Conservation (phyloP, 306 rosid species). For the Pterocarpus macrocarpus region DNA sequence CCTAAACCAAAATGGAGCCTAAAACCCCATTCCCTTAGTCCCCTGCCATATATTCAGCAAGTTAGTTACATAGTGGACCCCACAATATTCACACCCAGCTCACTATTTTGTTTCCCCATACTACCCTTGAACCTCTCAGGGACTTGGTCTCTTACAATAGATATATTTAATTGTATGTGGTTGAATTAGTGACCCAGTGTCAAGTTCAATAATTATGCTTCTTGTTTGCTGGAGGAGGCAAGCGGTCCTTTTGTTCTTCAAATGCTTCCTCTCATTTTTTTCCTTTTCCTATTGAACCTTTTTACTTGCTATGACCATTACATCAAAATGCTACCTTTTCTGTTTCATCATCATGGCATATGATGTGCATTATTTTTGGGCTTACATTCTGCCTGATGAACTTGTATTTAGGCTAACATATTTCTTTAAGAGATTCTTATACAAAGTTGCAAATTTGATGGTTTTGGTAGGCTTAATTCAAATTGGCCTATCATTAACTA, state of each 20-base stretch:
- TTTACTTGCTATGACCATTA: not conserved
- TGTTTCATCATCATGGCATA: not conserved
- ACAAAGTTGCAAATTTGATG: not conserved
- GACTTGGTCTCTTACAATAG: too few relatives aligned
- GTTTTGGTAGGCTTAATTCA: conserved; percentile 1
- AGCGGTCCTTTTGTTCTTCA: not conserved
- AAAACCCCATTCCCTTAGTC: too few relatives aligned
- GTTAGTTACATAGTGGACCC: too few relatives aligned
- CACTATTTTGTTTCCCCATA: too few relatives aligned
- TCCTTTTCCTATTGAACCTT: not conserved
- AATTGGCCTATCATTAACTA: not conserved
- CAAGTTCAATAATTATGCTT: too few relatives aligned
- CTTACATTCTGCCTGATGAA: not conserved
- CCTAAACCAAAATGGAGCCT: too few relatives aligned
- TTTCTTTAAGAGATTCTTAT: not conserved
- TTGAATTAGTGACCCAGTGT: too few relatives aligned
- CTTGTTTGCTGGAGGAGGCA: not conserved
- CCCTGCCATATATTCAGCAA: too few relatives aligned
- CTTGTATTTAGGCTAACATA: not conserved
- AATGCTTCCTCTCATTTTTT: not conserved
- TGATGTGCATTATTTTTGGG: not conserved
- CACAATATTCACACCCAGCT: too few relatives aligned
- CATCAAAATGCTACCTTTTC: not conserved
- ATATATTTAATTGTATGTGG: too few relatives aligned
- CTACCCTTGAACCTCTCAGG: too few relatives aligned